Evolutionary conservation across 768 basidiomycete species (phyloP), one percentile per base, ranked within the genome.

Genomic region (Clitopilus passeckerianus): DNA sequence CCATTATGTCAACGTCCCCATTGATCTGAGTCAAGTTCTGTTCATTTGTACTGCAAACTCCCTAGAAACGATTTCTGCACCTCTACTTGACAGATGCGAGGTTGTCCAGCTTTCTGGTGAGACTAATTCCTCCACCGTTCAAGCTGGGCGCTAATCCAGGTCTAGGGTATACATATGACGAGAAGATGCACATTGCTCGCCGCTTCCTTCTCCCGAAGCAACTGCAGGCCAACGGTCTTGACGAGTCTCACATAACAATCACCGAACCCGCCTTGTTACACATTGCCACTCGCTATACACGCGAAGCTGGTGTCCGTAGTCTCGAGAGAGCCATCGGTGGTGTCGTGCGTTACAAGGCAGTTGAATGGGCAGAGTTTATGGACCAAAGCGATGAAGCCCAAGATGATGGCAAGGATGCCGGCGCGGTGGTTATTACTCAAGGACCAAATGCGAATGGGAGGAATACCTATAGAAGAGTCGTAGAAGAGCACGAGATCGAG

Each of bases 1-100:
- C 71, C 95, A 97, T 73, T 96, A 93, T 67, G 83, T 95, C 68
- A 93, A 94, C 61, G 86, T 91, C 9, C 92, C 93, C 1, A 83
- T 95, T 56, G 92, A 95, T 65, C 81, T 96, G 54, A 90, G 88
- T 57, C 92, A 91, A 67, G 86, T 95, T 14, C 77, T 96, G 18
- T 96, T 97, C 72, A 90, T 97, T 62, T 95, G 93, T 64, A 96
- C 95, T 0, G 91, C 94, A 34, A 97, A 97, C 69, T 82, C 87
- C 0, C 83, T 95, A 10, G 92, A 95, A 37, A 93, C 92, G 0
- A 96, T 97, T 61, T 87, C 91, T 5, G 84, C 87, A 0, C 93
- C 95, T 0, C 78, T 98, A 1, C 74, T 95, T 8, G 95, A 97
- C 71, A 86, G 95, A 41, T 95, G 93, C 67, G 95, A 98, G 67